phyloP scores from a whole-genome alignment of 2,329 filamentous ascomycete species.

The Fonsecaea erecta region DNA sequence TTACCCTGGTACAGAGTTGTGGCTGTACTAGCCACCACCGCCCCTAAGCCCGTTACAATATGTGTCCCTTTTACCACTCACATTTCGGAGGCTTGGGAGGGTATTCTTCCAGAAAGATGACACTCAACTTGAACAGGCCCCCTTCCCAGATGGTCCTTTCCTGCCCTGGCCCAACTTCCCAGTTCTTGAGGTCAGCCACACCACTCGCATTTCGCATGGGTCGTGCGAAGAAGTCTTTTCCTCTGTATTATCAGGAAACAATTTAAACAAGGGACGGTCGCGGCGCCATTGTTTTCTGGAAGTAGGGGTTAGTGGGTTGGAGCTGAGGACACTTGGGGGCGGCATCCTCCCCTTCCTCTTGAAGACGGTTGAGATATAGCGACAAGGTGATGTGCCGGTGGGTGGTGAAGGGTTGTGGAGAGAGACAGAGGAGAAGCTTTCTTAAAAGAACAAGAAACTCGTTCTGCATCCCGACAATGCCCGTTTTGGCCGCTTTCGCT shows the following conservation, averaged over 20 bases:
- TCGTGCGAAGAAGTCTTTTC: constrained; percentile 95
- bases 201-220: constrained; percentile 75
- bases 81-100: constrained; percentile 99
- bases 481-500: too few relatives aligned
- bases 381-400: constrained; percentile 63
- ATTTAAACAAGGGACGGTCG: constrained; percentile 96
- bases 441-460: constrained; percentile 4
- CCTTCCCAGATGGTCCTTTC: constrained; percentile 97
- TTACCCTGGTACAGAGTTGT: too few relatives aligned
- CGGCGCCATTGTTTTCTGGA: constrained; percentile 91
- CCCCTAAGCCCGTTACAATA: too few relatives aligned
- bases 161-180: constrained; percentile 96
- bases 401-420: background rate
- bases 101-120: constrained; percentile 95
- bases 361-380: constrained; percentile 82
- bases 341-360: constrained; percentile 74
- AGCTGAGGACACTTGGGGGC: constrained; percentile 37
- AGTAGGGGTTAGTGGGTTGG: constrained; percentile 27
- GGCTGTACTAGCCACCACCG: too few relatives aligned
- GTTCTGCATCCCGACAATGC: too few relatives aligned
- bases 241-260: too few relatives aligned
- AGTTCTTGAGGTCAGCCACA: constrained; percentile 87
- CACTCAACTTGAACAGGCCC: constrained; percentile 92
- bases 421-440: background rate
- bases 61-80: constrained; percentile 58